Evolutionary conservation across 257 asterid genomes (phyloP), one percentile per base, ranked within the genome.

Genomic region (Petrea volubilis): DNA sequence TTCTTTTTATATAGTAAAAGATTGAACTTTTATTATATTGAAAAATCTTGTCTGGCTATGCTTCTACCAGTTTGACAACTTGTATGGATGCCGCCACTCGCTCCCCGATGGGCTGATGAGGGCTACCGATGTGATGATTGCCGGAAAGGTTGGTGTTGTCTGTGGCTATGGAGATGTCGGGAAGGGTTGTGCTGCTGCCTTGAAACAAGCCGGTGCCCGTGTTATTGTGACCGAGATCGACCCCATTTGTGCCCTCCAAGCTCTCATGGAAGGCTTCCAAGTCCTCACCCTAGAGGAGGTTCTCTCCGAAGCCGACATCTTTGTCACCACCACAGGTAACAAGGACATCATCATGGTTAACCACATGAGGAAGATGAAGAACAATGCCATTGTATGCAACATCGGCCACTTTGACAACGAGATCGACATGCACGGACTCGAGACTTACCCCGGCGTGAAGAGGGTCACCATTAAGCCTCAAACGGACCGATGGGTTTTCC

Each of bases 351-450:
- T 85, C 73, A 85, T 80, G 87, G 80, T 82, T 0, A 70, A 62
- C 67, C 74, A 85, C 85, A 82, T 84, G 87, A 69, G 55, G 60
- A 77, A 81, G 90, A 84, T 84, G 90, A 82, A 82, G 73, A 82
- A 84, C 85, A 82, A 85, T 4, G 85, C 90, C 51, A 74, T 85
- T 2, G 84, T 85, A 15, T 85, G 90, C 87, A 85, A 85, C 81
- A 85, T 85, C 1, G 90, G 90, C 1, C 90, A 85, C 79, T 85
- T 85, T 11, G 87, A 84, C 85, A 84, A 79, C 7, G 90, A 82
- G 17, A 82, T 82, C 52, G 87, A 81, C 68, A 84, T 84, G 87
- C 83, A 28, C 6, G 87, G 90, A 3, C 83, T 82, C 0, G 87
- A 79, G 74, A 79, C 79, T 6, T 82, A 0, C 87, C 84, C 87